Percentiles rank a stretch among this genome's conserved stretches.
phyloP scores from a whole-genome alignment of 352 stramenopile species.

The Achlya hypogyna region DNA sequence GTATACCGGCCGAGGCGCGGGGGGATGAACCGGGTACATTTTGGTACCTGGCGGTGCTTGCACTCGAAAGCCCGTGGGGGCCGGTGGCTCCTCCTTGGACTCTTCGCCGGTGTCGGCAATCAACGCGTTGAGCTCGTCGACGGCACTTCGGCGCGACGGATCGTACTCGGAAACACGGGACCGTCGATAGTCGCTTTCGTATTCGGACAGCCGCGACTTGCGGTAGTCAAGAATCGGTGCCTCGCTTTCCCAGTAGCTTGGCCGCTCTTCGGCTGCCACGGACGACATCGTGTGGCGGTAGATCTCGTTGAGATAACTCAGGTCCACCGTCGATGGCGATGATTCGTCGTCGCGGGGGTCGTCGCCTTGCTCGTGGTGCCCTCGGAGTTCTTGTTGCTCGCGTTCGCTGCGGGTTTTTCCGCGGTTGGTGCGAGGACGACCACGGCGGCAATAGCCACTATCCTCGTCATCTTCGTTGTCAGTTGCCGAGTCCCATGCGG shows the following conservation, averaged over 20 bases:
- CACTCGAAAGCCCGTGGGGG: not conserved
- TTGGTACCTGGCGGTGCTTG: not conserved
- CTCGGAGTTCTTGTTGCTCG: not conserved
- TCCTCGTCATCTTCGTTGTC: not conserved
- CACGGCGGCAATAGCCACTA: too few species aligned
- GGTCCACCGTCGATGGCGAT: not conserved
- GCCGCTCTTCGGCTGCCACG: not conserved
- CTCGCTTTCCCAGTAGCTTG: not conserved
- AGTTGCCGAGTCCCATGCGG: not conserved
- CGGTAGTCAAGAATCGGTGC: not conserved
- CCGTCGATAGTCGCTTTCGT: not conserved
- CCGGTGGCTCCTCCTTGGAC: not conserved
- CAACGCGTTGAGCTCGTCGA: not conserved
- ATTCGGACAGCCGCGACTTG: not conserved
- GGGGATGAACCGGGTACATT: not conserved
- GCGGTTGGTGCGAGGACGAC: too few species aligned
- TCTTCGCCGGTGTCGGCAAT: not conserved
- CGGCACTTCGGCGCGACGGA: not conserved
- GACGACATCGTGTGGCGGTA: not conserved
- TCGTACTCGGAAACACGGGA: not conserved
- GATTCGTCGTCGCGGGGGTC: not conserved
- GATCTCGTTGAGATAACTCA: slow-evolving; percentile 10
- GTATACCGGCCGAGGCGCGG: not conserved
- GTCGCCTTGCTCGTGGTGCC: not conserved
- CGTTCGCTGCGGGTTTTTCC: too few species aligned